A percentile compares a stretch with the other conserved stretches of the same genome.
phyloP scores from a whole-genome alignment of 1,284 basidiomycete species.

The Kalmanozyma brasiliensis region DNA sequence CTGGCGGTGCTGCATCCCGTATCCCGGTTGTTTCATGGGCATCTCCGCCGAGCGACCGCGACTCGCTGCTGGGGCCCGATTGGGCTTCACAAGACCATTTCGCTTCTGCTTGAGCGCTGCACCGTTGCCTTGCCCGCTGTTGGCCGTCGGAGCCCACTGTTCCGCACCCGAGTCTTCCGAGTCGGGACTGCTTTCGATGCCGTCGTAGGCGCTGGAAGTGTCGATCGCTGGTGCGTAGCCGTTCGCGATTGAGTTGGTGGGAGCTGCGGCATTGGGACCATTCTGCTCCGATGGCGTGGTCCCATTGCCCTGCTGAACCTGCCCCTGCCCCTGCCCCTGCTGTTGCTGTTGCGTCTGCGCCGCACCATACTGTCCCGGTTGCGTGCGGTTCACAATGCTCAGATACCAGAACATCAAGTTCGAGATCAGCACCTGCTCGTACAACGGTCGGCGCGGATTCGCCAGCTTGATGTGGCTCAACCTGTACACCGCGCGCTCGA shows the following conservation, averaged over 20 bases:
- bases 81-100: slow-evolving; percentile 50
- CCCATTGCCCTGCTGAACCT: slow-evolving; percentile 11
- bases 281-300: slow-evolving; percentile 9
- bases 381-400: slow-evolving; percentile 87
- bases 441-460: slow-evolving; percentile 92
- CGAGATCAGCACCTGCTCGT: slow-evolving; percentile 97
- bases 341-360: slow-evolving; percentile 57
- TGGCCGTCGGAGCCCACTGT: too few species aligned
- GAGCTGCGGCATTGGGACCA: slow-evolving; percentile 3
- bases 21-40: slow-evolving; percentile 85
- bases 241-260: slow-evolving; percentile 4
- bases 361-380: slow-evolving; percentile 66
- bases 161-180: slow-evolving; percentile 31
- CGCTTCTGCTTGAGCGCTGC: slow-evolving; percentile 34
- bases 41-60: slow-evolving; percentile 79
- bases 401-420: slow-evolving; percentile 99
- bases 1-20: slow-evolving; percentile 89
- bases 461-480: slow-evolving; percentile 98
- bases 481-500: slow-evolving; percentile 96
- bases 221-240: slow-evolving; percentile 20
- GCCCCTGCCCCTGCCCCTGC: slow-evolving; percentile 62
- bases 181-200: slow-evolving; percentile 30
- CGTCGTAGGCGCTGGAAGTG: slow-evolving; percentile 36
- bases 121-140: slow-evolving; percentile 16
- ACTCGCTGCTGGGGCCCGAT: slow-evolving; percentile 53